Evolutionary conservation across 345 rosid genomes (phyloP), one percentile per base, ranked within the genome.

Genomic region (Citrus mangshanensis): DNA sequence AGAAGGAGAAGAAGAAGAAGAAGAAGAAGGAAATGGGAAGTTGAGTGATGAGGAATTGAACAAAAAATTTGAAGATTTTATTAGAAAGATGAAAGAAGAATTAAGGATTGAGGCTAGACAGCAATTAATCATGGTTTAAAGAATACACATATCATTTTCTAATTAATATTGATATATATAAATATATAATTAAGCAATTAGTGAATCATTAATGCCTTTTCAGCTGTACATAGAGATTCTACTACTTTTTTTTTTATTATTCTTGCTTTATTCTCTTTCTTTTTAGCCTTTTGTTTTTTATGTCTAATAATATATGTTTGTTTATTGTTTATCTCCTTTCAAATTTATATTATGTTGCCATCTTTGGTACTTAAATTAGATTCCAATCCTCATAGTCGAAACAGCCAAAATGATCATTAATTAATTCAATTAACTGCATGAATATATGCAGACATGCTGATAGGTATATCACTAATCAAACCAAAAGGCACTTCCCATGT

Each of bases 51-150:
- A 91, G 58, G 98, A 93, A 7, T 69, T 95, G 68, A 91, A 92
- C 86, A 92, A 88, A 85, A 95, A 86, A 72, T 92, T 93, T 58
- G 99, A 95, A 21, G 99, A 95, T 74, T 95, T 95, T 75, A 95
- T 95, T 5, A 89, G 92, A 70, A 95, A 87, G 84, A 93, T 83
- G 93, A 93, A 89, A 81, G 93, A 90, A 82, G 98, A 87, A 76
- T 68, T 92, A 34, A 87, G 89, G 74, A 78, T 91, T 74, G 98
- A 93, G 90, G 93, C 93, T 75, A 81, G 76, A 69, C 83, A 79
- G 0, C 91, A 89, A 9, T 54, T 90, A 65, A 81, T 92, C 79
- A 60, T 88, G 89, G 94, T 89, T 80, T 84, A 76, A n/a, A 59
- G 42, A 61, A 7, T 24, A 8, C 5, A 5, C 0, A 30, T 1